Conservation (phyloP, 345 rosid genomes). For the Mallotus nudiflorus region DNA sequence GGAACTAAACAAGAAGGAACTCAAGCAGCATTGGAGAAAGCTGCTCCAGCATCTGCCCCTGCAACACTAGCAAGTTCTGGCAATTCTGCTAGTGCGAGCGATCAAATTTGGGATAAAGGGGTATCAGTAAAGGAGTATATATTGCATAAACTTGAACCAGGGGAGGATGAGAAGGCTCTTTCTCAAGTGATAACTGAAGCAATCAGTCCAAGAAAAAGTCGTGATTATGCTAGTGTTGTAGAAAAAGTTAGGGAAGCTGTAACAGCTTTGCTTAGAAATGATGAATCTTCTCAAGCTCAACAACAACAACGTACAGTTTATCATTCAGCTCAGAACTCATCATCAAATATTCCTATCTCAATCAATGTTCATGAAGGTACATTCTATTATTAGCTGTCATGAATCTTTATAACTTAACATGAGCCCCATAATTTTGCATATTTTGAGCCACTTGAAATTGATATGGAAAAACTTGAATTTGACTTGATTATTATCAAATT, state of each 20-base stretch:
- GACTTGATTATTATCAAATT: too few species aligned
- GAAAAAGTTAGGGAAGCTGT: constrained; percentile 50
- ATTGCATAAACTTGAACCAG: constrained; percentile 63
- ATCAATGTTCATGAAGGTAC: constrained; percentile 46
- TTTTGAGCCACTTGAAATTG: too few species aligned
- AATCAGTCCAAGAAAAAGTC: constrained; percentile 54
- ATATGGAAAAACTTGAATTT: too few species aligned
- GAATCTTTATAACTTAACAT: too few species aligned
- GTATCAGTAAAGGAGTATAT: constrained; percentile 77
- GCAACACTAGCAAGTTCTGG: constrained; percentile 9
- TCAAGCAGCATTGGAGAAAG: constrained; percentile 1
- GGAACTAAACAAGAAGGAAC: constrained; percentile 11
- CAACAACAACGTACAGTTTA: neutral
- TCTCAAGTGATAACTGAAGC: constrained; percentile 59
- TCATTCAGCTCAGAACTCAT: constrained; percentile 38
- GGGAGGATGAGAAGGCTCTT: constrained; percentile 74
- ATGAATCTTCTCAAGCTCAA: constrained; percentile 23
- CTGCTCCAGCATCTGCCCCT: constrained; percentile 10
- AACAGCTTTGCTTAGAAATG: constrained; percentile 41
- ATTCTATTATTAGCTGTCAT: neutral
- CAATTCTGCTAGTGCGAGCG: neutral
- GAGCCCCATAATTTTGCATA: too few species aligned
- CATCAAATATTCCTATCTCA: constrained; percentile 31
- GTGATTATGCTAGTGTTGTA: constrained; percentile 42
- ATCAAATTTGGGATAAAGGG: constrained; percentile 60